Evolutionary conservation across 768 basidiomycete genomes (phyloP), one percentile per base, ranked within the genome.

Genomic region (Pholiota conissans): DNA sequence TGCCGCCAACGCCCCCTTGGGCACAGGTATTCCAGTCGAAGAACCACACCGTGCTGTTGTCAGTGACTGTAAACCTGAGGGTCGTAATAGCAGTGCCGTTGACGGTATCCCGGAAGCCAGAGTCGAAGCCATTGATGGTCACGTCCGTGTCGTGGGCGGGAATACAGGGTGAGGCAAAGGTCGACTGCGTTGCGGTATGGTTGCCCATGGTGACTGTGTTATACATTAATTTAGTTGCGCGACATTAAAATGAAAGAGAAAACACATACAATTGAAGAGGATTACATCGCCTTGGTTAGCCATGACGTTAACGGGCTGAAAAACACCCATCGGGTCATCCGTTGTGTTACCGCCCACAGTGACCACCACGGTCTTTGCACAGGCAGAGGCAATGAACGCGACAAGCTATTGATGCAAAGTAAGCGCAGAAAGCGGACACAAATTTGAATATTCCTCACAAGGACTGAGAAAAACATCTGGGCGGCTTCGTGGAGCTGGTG

Each of bases 111-210:
- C 83, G 80, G 68, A 81, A 76, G 58, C 71, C 72, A 9, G 83
- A 84, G 71, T 84, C 69, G 69, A 88, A 87, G 8, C 84, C 84
- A 63, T 86, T 85, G 61, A 83, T 71, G 28, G 80, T 75, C 48
- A 56, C 28, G 67, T 84, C 73, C 30, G 79, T 74, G 11, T 73
- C 65, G 63, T 83, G 79, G 1, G 75, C 75, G n/a, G 78, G 76
- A 49, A 79, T 69, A 63, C 86, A 88, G 5, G 85, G 86, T 6
- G 62, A 59, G 11, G 71, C 74, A 64, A 87, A 88, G 2, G 76
- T 76, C 9, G 85, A 83, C 69, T 86, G 80, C 0, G 76, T 85
- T 35, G 74, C 84, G 28, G 80, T 83, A 70, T 79, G 82, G 66
- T 78, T 82, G 49, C 79, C 81, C 55, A 74, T 62, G 1, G 79